phyloP scores from a whole-genome alignment of 306 rosid genomes.

The Amphicarpaea edgeworthii region DNA sequence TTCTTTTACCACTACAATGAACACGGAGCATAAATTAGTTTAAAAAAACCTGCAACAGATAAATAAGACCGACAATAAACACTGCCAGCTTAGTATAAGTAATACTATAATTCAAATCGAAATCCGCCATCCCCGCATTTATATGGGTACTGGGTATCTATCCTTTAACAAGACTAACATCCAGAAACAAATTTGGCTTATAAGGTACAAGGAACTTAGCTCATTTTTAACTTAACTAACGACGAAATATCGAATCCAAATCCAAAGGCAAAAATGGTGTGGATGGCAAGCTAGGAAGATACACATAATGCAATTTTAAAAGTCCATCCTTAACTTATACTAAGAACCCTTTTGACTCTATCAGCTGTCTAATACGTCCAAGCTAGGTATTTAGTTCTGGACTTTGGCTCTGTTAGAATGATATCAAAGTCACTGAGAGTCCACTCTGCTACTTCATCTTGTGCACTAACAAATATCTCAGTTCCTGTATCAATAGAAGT shows the following conservation, averaged over 20 bases:
- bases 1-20: too few relatives aligned
- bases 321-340: too few relatives aligned
- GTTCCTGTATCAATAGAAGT: constrained; percentile 70
- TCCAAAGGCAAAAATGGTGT: not conserved
- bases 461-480: constrained; percentile 55
- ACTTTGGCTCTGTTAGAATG: constrained; percentile 22
- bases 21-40: not conserved
- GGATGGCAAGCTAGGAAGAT: not conserved
- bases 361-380: not conserved
- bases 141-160: not conserved
- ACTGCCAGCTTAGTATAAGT: too few relatives aligned
- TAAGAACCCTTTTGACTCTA: too few relatives aligned
- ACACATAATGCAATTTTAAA: not conserved
- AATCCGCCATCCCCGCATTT: not conserved
- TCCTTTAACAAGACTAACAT: not conserved
- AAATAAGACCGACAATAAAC: not conserved
- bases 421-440: constrained; percentile 60
- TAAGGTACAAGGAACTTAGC: not conserved
- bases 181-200: not conserved
- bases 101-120: not conserved
- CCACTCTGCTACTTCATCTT: constrained; percentile 66
- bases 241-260: not conserved
- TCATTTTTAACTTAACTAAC: not conserved
- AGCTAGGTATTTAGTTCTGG: not conserved
- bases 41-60: too few relatives aligned